These are phyloP conservation scores for Pythium vanterpoolii DNA, from an alignment of 352 stramenopile genomes.

Conservation along the genomic window DNA sequence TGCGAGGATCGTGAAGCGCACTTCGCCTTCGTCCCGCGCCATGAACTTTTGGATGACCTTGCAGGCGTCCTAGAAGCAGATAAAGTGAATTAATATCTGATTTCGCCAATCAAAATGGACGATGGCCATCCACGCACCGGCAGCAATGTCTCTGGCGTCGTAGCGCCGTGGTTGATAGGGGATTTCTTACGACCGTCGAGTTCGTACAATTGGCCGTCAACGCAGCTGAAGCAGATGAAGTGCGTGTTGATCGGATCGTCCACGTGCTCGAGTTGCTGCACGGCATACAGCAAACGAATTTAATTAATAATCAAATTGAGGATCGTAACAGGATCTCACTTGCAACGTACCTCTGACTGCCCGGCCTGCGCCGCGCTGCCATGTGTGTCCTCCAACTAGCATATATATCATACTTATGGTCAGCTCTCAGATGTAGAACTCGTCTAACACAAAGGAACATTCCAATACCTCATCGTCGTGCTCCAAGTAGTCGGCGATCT, in stretches of 20 bases:
- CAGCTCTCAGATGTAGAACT: neutral
- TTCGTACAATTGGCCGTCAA: constrained; percentile 93
- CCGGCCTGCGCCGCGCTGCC: constrained; percentile 85
- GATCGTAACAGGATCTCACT: no score
- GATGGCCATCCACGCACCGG: constrained; percentile 30
- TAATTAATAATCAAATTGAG: neutral
- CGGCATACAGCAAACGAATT: neutral
- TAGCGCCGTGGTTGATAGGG: constrained; percentile 92
- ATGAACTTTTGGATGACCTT: constrained; percentile 93
- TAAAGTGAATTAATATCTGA: neutral
- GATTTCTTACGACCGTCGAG: constrained; percentile 94
- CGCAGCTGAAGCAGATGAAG: constrained; percentile 94
- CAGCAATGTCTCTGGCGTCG: constrained; percentile 83
- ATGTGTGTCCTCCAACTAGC: constrained; percentile 90
- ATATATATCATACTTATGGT: neutral
- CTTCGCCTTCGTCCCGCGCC: constrained; percentile 90
- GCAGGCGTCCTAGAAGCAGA: constrained; percentile 72
- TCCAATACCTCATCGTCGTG: constrained; percentile 77
- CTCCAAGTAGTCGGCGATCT: constrained; percentile 89
- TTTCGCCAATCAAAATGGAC: neutral
- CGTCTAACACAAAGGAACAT: neutral
- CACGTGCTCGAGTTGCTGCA: constrained; percentile 84
- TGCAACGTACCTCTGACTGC: constrained; percentile 75
- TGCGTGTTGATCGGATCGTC: constrained; percentile 95
- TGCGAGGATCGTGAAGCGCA: constrained; percentile 94